These are phyloP conservation scores for Medicago arabica DNA, from an alignment of 306 rosid genomes.

Conservation along the genomic window DNA sequence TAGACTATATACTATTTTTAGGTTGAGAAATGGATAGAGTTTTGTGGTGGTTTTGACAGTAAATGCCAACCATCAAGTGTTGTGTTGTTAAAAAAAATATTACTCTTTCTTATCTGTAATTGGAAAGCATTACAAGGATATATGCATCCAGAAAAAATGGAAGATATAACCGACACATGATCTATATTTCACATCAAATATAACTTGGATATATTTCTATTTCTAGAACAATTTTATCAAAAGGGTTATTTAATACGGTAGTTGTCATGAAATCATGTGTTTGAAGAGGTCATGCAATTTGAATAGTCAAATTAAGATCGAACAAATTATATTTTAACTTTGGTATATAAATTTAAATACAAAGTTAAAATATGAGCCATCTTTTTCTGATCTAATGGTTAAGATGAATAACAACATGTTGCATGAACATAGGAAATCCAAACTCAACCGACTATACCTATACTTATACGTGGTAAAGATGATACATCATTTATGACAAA, in stretches of 20 bases:
- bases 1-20: conserved; percentile 42
- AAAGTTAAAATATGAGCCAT: neutral
- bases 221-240: conserved; percentile 1
- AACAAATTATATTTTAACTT: neutral
- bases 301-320: neutral
- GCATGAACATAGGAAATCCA: neutral
- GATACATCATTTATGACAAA: neutral
- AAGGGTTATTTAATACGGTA: conserved; percentile 3
- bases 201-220: neutral
- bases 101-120: conserved; percentile 24
- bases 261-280: neutral
- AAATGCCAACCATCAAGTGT: conserved; percentile 42
- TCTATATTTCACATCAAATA: conserved; percentile 18
- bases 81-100: neutral
- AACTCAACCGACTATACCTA: neutral
- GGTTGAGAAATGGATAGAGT: conserved; percentile 30
- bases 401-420: neutral
- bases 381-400: neutral
- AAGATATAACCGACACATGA: conserved; percentile 19
- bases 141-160: neutral
- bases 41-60: conserved; percentile 43
- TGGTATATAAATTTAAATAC: neutral
- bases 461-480: neutral
- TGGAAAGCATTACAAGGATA: conserved; percentile 11
- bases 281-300: neutral